Evolutionary conservation across 1,139 yeast genomes (phyloP).

Genomic region (Pneumocystis jirovecii): DNA sequence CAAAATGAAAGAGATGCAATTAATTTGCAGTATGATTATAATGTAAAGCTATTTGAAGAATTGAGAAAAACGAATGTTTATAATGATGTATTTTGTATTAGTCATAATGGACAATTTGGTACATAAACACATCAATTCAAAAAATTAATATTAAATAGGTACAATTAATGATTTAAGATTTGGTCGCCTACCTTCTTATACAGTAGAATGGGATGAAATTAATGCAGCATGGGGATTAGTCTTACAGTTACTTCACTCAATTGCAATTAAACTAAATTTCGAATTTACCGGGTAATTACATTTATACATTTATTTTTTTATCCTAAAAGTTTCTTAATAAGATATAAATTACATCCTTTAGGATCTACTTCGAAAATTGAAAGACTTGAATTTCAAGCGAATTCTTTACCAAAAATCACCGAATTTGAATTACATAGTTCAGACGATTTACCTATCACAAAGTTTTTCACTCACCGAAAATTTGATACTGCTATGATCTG

Average conservation of each 20-base stretch:
- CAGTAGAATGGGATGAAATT: constrained; percentile 74
- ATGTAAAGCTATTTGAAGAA: constrained; percentile 22
- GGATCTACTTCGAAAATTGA: constrained; percentile 76
- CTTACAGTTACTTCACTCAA: constrained; percentile 50
- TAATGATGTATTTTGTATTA: constrained; percentile 65
- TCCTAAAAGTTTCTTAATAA: not conserved
- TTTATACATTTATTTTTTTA: not conserved
- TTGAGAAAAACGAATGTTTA: constrained; percentile 66
- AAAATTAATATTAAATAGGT: not conserved
- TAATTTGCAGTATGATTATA: constrained; percentile 13
- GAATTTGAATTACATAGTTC: constrained; percentile 40
- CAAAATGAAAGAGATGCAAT: constrained; percentile 15
- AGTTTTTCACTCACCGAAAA: constrained; percentile 53
- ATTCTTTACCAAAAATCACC: constrained; percentile 18
- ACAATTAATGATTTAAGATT: constrained; percentile 28
- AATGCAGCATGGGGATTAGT: constrained; percentile 89
- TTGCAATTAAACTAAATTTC: constrained; percentile 43
- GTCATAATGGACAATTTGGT: constrained; percentile 71
- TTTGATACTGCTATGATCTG: constrained; percentile 70
- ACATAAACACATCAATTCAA: constrained; percentile 52
- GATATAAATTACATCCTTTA: constrained; percentile 57
- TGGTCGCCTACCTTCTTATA: constrained; percentile 43
- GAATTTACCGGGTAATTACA: constrained; percentile 29
- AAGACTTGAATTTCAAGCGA: constrained; percentile 31
- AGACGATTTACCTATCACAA: constrained; percentile 54